Conservation (phyloP, 108 stramenopile species). For the Cyclostephanos tholiformis region DNA sequence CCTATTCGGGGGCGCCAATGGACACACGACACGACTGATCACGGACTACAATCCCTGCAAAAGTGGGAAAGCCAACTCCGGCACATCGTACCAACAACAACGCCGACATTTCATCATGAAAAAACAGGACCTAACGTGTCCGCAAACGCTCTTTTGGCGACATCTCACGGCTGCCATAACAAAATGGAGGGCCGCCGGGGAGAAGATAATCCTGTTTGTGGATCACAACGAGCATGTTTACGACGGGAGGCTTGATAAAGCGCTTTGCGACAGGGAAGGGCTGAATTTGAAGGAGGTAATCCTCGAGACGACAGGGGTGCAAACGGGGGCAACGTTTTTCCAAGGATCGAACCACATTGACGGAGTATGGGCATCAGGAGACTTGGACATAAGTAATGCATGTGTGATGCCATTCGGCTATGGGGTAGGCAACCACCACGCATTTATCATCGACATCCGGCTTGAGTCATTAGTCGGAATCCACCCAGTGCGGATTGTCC, state of each 20-base stretch:
- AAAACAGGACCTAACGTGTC: neutral
- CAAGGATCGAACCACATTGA: neutral
- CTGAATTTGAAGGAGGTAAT: neutral
- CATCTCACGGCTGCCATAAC: neutral
- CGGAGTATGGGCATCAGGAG: neutral
- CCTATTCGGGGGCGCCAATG: too few species aligned
- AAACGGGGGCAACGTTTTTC: slow-evolving; percentile 9
- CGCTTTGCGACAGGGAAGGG: neutral
- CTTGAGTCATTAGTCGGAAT: too few species aligned
- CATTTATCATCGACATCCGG: too few species aligned
- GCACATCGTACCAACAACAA: neutral
- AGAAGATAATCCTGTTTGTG: slow-evolving; percentile 5
- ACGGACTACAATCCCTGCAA: neutral
- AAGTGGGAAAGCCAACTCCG: neutral
- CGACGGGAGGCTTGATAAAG: neutral
- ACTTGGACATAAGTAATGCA: neutral
- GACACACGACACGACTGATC: neutral
- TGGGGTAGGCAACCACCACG: too few species aligned
- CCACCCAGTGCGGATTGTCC: too few species aligned
- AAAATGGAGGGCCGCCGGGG: neutral
- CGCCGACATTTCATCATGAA: neutral
- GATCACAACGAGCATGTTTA: slow-evolving; percentile 15
- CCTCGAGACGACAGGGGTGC: too few species aligned
- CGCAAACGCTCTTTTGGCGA: neutral
- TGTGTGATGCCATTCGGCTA: neutral